A percentile compares a stretch with the other conserved stretches of the same genome.
phyloP scores from a whole-genome alignment of 768 basidiomycete species.

The Gymnopilus junonius region DNA sequence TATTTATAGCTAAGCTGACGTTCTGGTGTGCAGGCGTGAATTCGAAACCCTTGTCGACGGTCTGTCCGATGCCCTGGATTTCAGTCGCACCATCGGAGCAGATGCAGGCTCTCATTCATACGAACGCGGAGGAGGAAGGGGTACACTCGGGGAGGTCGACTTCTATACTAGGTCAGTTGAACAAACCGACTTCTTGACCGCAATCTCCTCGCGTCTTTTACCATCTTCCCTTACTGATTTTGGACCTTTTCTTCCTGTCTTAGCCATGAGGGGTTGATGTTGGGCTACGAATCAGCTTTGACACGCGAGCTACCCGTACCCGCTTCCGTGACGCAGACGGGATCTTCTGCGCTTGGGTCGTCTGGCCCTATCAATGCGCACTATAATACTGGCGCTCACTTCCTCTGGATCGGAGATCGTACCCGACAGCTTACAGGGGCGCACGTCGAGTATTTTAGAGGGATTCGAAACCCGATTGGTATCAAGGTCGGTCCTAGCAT shows the following conservation, averaged over 20 bases:
- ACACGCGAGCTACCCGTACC: conserved; percentile 69
- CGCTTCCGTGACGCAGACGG: conserved; percentile 21
- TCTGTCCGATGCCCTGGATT: conserved; percentile 91
- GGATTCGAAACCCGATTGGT: conserved; percentile 92
- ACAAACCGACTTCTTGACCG: not conserved
- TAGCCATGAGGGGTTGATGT: conserved; percentile 92
- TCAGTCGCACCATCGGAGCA: conserved; percentile 86
- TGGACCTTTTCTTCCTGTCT: not conserved
- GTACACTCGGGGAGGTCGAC: conserved; percentile 85
- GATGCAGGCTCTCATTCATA: conserved; percentile 54
- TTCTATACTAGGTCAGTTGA: conserved; percentile 82
- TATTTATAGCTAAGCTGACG: conserved; percentile 6
- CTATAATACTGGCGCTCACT: conserved; percentile 94
- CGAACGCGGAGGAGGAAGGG: conserved; percentile 72
- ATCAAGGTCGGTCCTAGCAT: conserved; percentile 96
- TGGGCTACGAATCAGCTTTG: conserved; percentile 91
- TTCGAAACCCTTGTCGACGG: conserved; percentile 87
- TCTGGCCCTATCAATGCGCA: conserved; percentile 41
- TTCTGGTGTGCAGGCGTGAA: conserved; percentile 55
- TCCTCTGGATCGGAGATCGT: conserved; percentile 97
- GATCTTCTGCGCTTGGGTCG: conserved; percentile 6
- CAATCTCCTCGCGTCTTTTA: not conserved
- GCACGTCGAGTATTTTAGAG: conserved; percentile 94
- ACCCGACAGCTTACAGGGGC: conserved; percentile 93
- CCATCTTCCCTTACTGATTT: not conserved